These are phyloP conservation scores for Cyberlindnera maritima DNA, from an alignment of 805 yeast genomes.

Conservation along the genomic window DNA sequence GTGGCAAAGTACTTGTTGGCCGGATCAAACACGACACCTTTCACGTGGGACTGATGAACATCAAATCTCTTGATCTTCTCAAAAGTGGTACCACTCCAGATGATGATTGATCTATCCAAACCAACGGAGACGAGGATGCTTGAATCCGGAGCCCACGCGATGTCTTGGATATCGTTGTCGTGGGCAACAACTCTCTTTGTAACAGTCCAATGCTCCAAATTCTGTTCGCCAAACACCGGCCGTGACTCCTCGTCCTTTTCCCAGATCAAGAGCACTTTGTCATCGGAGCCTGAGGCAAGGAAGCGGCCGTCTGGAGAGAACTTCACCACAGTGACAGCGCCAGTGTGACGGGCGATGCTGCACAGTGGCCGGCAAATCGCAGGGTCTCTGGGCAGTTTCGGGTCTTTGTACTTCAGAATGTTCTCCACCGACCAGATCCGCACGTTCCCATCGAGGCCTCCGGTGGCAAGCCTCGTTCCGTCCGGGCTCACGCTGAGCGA, in stretches of 20 bases:
- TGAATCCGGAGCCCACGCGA: slow-evolving; percentile 97
- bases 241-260: slow-evolving; percentile 71
- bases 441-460: slow-evolving; percentile 91
- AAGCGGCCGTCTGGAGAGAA: slow-evolving; percentile 92
- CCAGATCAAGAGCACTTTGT: slow-evolving; percentile 88
- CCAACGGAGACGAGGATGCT: slow-evolving; percentile 91
- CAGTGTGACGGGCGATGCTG: slow-evolving; percentile 93
- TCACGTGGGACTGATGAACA: slow-evolving; percentile 91
- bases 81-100: slow-evolving; percentile 92
- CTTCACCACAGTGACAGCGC: slow-evolving; percentile 91
- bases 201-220: slow-evolving; percentile 92
- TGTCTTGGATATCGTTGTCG: slow-evolving; percentile 95
- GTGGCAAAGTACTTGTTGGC: slow-evolving; percentile 98
- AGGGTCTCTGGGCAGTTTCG: slow-evolving; percentile 27
- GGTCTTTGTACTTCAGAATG: slow-evolving; percentile 36
- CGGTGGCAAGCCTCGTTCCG: slow-evolving; percentile 85
- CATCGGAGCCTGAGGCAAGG: slow-evolving; percentile 94
- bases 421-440: slow-evolving; percentile 79
- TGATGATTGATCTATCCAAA: slow-evolving; percentile 84
- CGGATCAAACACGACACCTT: slow-evolving; percentile 96
- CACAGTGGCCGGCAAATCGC: slow-evolving; percentile 59
- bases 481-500: slow-evolving; percentile 79
- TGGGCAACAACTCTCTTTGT: slow-evolving; percentile 91
- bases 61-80: slow-evolving; percentile 87
- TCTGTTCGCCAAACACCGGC: slow-evolving; percentile 71